Conservation (phyloP, 129 eudicot genomes). For the Lonicera japonica region DNA sequence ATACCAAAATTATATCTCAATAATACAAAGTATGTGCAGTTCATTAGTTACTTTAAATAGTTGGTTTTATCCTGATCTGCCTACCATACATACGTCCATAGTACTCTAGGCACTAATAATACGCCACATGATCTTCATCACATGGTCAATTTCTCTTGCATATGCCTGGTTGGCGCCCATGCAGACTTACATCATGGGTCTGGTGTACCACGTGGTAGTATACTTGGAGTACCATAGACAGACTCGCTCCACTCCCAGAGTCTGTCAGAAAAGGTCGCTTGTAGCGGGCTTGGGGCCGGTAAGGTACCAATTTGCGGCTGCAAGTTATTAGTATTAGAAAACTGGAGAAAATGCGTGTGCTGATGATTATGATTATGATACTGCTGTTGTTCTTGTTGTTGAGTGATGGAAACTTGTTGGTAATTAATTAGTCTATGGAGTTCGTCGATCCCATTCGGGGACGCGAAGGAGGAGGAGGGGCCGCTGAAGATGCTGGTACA, state of each 20-base stretch:
- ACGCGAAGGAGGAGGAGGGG: background rate
- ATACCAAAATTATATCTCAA: background rate
- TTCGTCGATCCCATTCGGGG: slow-evolving; percentile 17
- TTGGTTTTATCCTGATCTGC: slow-evolving; percentile 45
- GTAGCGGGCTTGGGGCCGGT: slow-evolving; percentile 25
- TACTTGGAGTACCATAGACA: background rate
- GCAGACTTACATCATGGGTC: too few relatives aligned
- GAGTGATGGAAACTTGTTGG: slow-evolving; percentile 44
- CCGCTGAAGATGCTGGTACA: slow-evolving; percentile 8
- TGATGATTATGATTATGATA: slow-evolving; percentile 24
- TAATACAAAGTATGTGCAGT: background rate
- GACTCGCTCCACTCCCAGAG: slow-evolving; percentile 80
- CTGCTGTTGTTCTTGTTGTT: background rate
- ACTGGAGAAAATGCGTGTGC: slow-evolving; percentile 6
- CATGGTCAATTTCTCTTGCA: too few relatives aligned
- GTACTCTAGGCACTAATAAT: too few relatives aligned
- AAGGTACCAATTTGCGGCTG: slow-evolving; percentile 23
- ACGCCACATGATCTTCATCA: too few relatives aligned
- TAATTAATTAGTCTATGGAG: slow-evolving; percentile 54
- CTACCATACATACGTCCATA: too few relatives aligned
- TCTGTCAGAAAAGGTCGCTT: slow-evolving; percentile 35
- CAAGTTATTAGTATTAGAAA: slow-evolving; percentile 13
- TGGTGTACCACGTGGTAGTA: too few relatives aligned
- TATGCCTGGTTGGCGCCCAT: too few relatives aligned
- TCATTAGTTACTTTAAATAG: slow-evolving; percentile 51